Percentiles rank a stretch among this genome's conserved stretches.
Conservation (phyloP, 2,329 filamentous ascomycete species). For the Hymenoscyphus albidus region DNA sequence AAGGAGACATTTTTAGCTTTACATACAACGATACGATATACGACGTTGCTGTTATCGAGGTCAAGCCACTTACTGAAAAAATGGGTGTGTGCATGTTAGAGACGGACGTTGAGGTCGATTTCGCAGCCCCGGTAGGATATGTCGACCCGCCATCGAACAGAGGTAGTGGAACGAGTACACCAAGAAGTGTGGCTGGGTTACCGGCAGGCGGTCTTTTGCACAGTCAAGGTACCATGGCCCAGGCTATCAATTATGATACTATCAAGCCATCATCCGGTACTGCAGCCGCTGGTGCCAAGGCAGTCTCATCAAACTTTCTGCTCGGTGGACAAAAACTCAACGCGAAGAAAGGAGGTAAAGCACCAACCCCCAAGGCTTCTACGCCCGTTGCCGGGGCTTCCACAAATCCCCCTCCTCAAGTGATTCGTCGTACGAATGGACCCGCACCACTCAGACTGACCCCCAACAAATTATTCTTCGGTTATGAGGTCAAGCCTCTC, state of each 20-base stretch:
- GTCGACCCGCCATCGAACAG: slow-evolving; percentile 70
- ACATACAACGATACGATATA: slow-evolving; percentile 93
- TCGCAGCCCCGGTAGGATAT: slow-evolving; percentile 89
- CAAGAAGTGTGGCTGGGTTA: slow-evolving; percentile 61
- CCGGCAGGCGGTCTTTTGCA: slow-evolving; percentile 73
- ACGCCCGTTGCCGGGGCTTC: slow-evolving; percentile 64
- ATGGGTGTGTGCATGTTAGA: slow-evolving; percentile 93
- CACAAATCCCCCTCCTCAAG: slow-evolving; percentile 30
- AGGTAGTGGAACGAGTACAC: slow-evolving; percentile 80
- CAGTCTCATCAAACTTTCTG: slow-evolving; percentile 72
- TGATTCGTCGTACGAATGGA: slow-evolving; percentile 59
- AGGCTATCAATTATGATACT: slow-evolving; percentile 92
- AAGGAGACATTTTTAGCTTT: slow-evolving; percentile 94
- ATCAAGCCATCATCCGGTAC: slow-evolving; percentile 76
- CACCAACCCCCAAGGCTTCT: slow-evolving; percentile 65
- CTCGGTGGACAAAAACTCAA: slow-evolving; percentile 78
- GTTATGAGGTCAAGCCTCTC: slow-evolving; percentile 86
- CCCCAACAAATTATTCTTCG: slow-evolving; percentile 92
- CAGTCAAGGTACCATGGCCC: slow-evolving; percentile 88
- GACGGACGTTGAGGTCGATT: slow-evolving; percentile 94
- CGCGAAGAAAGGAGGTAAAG: slow-evolving; percentile 76
- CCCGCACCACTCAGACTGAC: slow-evolving; percentile 81
- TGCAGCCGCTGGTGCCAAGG: slow-evolving; percentile 58
- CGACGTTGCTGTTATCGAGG: slow-evolving; percentile 88
- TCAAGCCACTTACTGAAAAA: slow-evolving; percentile 78